Evolutionary conservation across 805 yeast genomes (phyloP).

Genomic region (Yarrowia sp.): DNA sequence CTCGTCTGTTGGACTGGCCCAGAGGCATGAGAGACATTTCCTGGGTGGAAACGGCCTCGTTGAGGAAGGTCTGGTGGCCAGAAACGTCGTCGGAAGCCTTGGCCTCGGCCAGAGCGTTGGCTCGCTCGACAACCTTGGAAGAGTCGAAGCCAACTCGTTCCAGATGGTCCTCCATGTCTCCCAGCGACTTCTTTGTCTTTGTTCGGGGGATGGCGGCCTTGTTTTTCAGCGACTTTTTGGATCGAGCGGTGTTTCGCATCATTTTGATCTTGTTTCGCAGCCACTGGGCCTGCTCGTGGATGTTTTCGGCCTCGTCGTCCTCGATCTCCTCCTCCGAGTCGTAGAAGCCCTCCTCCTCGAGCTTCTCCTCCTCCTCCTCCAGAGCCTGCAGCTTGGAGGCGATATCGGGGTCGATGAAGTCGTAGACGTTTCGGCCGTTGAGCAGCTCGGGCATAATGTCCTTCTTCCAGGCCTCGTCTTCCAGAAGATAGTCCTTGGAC

Average conservation of each 20-base stretch:
- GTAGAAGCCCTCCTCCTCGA: constrained; percentile 93
- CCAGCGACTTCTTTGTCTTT: constrained; percentile 58
- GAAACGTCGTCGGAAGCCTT: constrained; percentile 42
- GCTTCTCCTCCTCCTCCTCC: constrained; percentile 94
- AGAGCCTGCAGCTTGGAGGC: constrained; percentile 88
- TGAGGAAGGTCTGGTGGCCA: constrained; percentile 78
- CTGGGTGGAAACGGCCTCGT: constrained; percentile 40
- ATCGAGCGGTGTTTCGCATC: constrained; percentile 85
- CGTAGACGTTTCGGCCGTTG: constrained; percentile 95
- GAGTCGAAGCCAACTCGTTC: constrained; percentile 87
- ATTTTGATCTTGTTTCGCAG: constrained; percentile 91
- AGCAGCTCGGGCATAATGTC: constrained; percentile 96
- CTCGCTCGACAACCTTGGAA: constrained; percentile 55
- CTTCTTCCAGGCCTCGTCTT: constrained; percentile 96
- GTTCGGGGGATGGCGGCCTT: constrained; percentile 84
- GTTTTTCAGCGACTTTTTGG: constrained; percentile 81
- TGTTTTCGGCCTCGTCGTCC: constrained; percentile 63
- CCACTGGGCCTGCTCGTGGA: constrained; percentile 88
- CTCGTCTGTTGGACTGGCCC: constrained; percentile 67
- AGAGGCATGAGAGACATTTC: constrained; percentile 44
- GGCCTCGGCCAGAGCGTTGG: constrained; percentile 35
- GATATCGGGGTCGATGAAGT: constrained; percentile 94
- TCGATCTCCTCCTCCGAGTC: constrained; percentile 71
- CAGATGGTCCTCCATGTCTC: constrained; percentile 86
- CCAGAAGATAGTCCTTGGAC: constrained; percentile 86